Conservation (phyloP, 306 rosid species). For the Sophora flavescens region DNA sequence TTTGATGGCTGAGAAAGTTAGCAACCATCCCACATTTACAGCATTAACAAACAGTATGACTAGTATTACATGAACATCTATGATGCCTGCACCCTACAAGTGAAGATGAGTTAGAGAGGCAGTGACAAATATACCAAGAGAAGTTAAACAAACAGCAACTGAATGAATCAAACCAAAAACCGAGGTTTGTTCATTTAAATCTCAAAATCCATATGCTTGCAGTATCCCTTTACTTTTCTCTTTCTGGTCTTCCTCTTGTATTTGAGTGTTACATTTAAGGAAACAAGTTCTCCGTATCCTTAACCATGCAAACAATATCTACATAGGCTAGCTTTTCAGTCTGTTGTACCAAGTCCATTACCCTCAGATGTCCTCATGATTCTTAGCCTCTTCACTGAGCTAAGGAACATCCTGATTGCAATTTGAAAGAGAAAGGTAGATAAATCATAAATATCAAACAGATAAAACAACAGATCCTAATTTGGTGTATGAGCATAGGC, state of each 20-base stretch:
- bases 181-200: conserved; percentile 42
- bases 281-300: conserved; percentile 41
- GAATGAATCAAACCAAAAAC: conserved; percentile 48
- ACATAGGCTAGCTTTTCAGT: conserved; percentile 63
- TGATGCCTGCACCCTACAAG: conserved; percentile 48
- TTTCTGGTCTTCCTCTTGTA: conserved; percentile 35
- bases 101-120: conserved; percentile 44
- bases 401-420: conserved; percentile 79
- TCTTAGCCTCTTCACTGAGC: conserved; percentile 86
- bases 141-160: conserved; percentile 47
- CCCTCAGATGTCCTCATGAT: conserved; percentile 88
- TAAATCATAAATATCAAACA: conserved; percentile 42
- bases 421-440: conserved; percentile 5
- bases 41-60: conserved; percentile 51
- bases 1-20: conserved; percentile 51
- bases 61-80: conserved; percentile 44
- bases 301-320: conserved; percentile 46
- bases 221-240: conserved; percentile 35
- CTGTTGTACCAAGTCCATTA: conserved; percentile 76
- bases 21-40: conserved; percentile 63
- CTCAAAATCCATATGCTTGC: conserved; percentile 57
- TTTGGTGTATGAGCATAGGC: no score
- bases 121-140: conserved; percentile 41
- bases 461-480: conserved; percentile 5
- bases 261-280: conserved; percentile 48